These are phyloP conservation scores for Candida patagonica DNA, from an alignment of 805 yeast genomes.

Conservation along the genomic window DNA sequence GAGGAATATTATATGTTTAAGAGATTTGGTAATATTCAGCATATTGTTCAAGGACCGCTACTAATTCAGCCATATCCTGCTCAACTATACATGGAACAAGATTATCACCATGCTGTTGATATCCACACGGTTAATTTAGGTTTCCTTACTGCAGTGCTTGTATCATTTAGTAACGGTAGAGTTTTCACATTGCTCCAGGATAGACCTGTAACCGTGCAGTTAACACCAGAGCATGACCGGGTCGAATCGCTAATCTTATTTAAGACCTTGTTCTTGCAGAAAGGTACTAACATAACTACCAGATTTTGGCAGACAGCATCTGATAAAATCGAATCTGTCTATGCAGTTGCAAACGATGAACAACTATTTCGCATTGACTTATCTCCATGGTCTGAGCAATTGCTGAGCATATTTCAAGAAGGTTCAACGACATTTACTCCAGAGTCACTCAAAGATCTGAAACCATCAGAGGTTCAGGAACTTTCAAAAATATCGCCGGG, in stretches of 20 bases:
- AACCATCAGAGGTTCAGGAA: not conserved
- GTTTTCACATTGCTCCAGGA: slow-evolving; percentile 20
- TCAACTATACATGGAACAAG: slow-evolving; percentile 31
- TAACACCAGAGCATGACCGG: not conserved
- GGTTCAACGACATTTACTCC: not conserved
- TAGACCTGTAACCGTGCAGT: slow-evolving; percentile 1
- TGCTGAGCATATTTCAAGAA: not conserved
- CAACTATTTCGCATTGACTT: slow-evolving; percentile 7
- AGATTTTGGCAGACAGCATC: not conserved
- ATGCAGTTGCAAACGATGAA: not conserved
- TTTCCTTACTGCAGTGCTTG: slow-evolving; percentile 15
- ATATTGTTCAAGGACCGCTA: slow-evolving; percentile 43
- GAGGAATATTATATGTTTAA: slow-evolving; percentile 19
- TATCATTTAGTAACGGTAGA: slow-evolving; percentile 17
- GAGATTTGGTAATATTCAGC: slow-evolving; percentile 12
- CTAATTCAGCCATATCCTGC: slow-evolving; percentile 46
- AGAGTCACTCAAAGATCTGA: not conserved
- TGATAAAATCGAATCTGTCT: not conserved
- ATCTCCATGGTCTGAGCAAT: slow-evolving; percentile 6
- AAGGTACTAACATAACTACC: not conserved
- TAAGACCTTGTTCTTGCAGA: not conserved
- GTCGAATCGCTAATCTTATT: slow-evolving; percentile 2
- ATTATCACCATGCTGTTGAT: slow-evolving; percentile 33
- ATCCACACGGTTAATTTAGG: slow-evolving; percentile 23
- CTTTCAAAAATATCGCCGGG: not conserved